Conservation (phyloP, 2,329 filamentous ascomycete species). For the Aureobasidium sp. region DNA sequence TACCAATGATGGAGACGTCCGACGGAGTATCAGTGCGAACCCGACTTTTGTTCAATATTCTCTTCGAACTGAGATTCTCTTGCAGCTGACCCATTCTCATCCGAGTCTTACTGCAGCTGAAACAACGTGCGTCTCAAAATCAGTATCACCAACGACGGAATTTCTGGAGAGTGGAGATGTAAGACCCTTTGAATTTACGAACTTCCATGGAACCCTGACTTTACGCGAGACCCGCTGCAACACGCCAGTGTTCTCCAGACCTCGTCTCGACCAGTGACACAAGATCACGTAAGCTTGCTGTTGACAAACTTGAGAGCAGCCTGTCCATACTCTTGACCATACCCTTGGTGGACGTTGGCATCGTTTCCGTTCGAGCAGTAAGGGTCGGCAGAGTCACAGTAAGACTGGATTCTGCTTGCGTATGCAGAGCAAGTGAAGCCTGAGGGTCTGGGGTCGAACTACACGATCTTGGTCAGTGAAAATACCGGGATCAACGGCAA, state of each 20-base stretch:
- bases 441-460: slow-evolving; percentile 53
- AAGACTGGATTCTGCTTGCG: slow-evolving; percentile 50
- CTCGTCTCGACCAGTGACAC: background rate
- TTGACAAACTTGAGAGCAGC: slow-evolving; percentile 53
- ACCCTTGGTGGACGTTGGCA: slow-evolving; percentile 51
- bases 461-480: background rate
- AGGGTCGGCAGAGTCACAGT: slow-evolving; percentile 55
- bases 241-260: background rate
- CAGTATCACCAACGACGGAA: no score
- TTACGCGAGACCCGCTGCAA: no score
- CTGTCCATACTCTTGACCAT: slow-evolving; percentile 51
- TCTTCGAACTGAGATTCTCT: no score
- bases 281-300: slow-evolving; percentile 34
- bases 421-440: slow-evolving; percentile 49
- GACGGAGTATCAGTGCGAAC: no score
- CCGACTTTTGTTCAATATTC: no score
- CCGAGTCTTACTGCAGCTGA: background rate
- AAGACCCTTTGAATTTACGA: background rate
- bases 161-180: no score
- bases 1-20: no score
- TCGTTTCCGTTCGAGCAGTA: slow-evolving; percentile 60
- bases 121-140: background rate
- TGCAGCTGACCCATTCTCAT: background rate
- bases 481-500: background rate
- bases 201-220: background rate